phyloP scores from a whole-genome alignment of 2,329 filamentous ascomycete genomes.

The Anthostomella pinea region DNA sequence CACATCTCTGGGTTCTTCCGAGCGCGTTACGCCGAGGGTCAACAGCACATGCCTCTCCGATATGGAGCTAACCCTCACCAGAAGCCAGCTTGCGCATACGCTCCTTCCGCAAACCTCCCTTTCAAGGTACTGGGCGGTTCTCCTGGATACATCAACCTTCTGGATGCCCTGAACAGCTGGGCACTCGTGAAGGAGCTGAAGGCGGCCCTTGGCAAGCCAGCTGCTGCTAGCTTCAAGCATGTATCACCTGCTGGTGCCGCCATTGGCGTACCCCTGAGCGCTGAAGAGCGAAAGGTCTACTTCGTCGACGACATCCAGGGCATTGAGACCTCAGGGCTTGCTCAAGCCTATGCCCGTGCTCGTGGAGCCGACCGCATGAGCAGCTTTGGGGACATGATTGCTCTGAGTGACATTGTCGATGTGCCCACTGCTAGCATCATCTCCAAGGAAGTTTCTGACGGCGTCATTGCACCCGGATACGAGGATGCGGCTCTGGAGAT shows the following conservation, averaged over 20 bases:
- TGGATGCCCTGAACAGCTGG: conserved; percentile 96
- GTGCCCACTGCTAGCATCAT: conserved; percentile 95
- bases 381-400: conserved; percentile 95
- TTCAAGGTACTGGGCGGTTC: conserved; percentile 90
- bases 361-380: conserved; percentile 97
- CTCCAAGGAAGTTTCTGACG: conserved; percentile 95
- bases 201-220: conserved; percentile 79
- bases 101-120: conserved; percentile 71
- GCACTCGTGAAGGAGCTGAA: conserved; percentile 95
- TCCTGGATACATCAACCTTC: conserved; percentile 95
- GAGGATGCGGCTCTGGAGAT: conserved; percentile 83
- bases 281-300: conserved; percentile 93
- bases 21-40: conserved; percentile 88
- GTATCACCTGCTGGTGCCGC: conserved; percentile 95
- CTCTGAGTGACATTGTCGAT: conserved; percentile 86
- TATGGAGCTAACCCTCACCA: conserved; percentile 98
- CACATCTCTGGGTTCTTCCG: conserved; percentile 97
- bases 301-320: conserved; percentile 95
- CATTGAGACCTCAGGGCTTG: conserved; percentile 79
- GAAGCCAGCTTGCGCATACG: conserved; percentile 88
- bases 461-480: conserved; percentile 89
- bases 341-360: conserved; percentile 93
- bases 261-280: conserved; percentile 81
- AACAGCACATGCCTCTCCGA: conserved; percentile 79
- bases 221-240: conserved; percentile 98